Percentiles rank a stretch among this genome's conserved stretches.
Conservation (phyloP, 2,329 filamentous ascomycete genomes). For the Colletotrichum sp. region DNA sequence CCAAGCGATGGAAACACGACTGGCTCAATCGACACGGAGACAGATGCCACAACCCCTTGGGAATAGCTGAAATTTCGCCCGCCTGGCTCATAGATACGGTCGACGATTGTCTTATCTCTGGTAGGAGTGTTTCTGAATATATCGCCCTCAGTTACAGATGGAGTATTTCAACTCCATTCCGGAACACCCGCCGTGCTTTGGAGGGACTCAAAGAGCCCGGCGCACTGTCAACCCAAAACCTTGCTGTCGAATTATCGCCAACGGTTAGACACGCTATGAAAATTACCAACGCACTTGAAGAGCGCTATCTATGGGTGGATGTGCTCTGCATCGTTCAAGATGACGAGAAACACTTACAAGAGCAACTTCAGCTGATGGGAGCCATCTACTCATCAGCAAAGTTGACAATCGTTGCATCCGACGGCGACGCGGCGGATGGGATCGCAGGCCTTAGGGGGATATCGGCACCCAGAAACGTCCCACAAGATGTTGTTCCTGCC, state of each 20-base stretch:
- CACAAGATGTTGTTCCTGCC: not conserved
- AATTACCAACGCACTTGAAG: not conserved
- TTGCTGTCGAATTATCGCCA: not conserved
- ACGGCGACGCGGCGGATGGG: not conserved
- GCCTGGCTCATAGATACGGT: not conserved
- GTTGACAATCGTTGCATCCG: not conserved
- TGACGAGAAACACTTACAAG: not conserved
- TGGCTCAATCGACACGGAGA: not conserved
- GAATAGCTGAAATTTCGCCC: not conserved
- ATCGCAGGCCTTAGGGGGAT: not conserved
- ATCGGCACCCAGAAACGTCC: not conserved
- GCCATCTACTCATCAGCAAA: not conserved
- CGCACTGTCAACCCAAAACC: not conserved
- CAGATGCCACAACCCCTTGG: not conserved
- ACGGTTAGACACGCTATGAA: not conserved
- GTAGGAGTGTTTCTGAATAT: not conserved
- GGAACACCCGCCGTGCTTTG: accelerated
- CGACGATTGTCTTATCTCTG: not conserved
- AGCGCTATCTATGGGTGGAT: not conserved
- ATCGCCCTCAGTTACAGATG: not conserved
- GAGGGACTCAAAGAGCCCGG: not conserved
- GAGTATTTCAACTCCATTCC: not conserved
- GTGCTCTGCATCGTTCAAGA: not conserved
- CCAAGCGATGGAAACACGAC: not conserved
- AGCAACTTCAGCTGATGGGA: not conserved